Evolutionary conservation across 306 rosid genomes (phyloP).

Genomic region (Quercus rubra): DNA sequence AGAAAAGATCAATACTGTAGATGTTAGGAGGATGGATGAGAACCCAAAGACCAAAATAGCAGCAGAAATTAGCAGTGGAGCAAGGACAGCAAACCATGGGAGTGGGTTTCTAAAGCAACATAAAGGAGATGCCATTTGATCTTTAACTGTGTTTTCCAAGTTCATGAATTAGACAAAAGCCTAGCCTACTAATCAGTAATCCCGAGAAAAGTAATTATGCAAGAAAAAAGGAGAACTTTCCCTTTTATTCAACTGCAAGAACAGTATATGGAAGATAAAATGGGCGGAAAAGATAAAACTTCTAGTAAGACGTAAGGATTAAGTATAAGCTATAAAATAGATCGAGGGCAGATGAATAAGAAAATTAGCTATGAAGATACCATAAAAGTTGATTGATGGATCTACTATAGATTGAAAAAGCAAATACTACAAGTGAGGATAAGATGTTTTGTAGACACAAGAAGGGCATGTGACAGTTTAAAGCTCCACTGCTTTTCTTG

Average conservation of each 20-base stretch:
- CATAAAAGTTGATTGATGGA: neutral
- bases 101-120: slow-evolving; percentile 49
- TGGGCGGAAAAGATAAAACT: neutral
- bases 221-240: slow-evolving; percentile 11
- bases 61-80: slow-evolving; percentile 40
- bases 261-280: slow-evolving; percentile 16
- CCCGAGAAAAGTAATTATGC: slow-evolving; percentile 25
- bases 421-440: neutral
- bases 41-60: slow-evolving; percentile 39
- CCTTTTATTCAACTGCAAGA: slow-evolving; percentile 11
- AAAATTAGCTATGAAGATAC: neutral
- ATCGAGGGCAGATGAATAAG: neutral
- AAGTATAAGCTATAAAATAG: neutral
- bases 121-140: slow-evolving; percentile 56
- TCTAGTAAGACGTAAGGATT: neutral
- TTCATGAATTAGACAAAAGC: slow-evolving; percentile 37
- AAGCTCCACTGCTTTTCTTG: neutral
- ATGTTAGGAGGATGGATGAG: slow-evolving; percentile 44
- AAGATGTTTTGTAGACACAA: neutral
- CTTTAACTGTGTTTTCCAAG: slow-evolving; percentile 37
- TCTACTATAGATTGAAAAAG: neutral
- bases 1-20: slow-evolving; percentile 38
- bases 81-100: slow-evolving; percentile 48
- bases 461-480: neutral
- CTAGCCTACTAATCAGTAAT: slow-evolving; percentile 21